These are phyloP conservation scores for Closterium sp. DNA, from an alignment of 139 green algal species.

Conservation along the genomic window DNA sequence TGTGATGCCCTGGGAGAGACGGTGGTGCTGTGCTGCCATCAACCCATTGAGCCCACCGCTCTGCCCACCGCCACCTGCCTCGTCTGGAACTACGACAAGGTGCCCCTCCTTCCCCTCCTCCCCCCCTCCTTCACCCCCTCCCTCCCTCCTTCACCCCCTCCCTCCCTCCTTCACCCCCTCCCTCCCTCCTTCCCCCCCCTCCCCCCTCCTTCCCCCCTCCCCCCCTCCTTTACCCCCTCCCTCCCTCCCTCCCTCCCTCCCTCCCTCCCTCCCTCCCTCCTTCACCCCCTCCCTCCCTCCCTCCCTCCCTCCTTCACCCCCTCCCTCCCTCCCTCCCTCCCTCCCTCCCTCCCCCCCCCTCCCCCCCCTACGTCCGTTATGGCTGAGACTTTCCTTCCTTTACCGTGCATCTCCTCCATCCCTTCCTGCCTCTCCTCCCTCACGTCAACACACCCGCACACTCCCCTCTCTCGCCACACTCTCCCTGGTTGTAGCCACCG, in stretches of 20 bases:
- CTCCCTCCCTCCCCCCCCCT: slow-evolving; percentile 6
- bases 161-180: too few species aligned
- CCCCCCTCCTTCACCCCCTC: too few species aligned
- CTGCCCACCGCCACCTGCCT: slow-evolving; percentile 12
- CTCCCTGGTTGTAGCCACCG: slow-evolving; percentile 22
- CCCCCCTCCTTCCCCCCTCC: too few species aligned
- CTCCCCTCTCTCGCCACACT: background rate
- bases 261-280: too few species aligned
- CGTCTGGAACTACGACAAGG: slow-evolving; percentile 54
- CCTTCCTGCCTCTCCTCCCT: slow-evolving; percentile 14
- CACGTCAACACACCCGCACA: slow-evolving; percentile 14
- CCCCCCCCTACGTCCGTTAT: slow-evolving; percentile 13
- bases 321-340: background rate
- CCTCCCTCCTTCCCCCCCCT: too few species aligned
- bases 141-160: too few species aligned
- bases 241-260: too few species aligned
- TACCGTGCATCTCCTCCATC: slow-evolving; percentile 30
- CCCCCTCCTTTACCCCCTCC: too few species aligned
- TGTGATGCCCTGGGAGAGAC: slow-evolving; percentile 14
- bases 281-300: too few species aligned
- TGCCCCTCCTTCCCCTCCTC: background rate
- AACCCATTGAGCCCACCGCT: slow-evolving; percentile 18
- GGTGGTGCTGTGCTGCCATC: slow-evolving; percentile 39
- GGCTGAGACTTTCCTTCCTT: slow-evolving; percentile 38
- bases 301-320: too few species aligned